Evolutionary conservation across 1,284 basidiomycete genomes (phyloP).

Genomic region (Papiliotrema nemorosa): DNA sequence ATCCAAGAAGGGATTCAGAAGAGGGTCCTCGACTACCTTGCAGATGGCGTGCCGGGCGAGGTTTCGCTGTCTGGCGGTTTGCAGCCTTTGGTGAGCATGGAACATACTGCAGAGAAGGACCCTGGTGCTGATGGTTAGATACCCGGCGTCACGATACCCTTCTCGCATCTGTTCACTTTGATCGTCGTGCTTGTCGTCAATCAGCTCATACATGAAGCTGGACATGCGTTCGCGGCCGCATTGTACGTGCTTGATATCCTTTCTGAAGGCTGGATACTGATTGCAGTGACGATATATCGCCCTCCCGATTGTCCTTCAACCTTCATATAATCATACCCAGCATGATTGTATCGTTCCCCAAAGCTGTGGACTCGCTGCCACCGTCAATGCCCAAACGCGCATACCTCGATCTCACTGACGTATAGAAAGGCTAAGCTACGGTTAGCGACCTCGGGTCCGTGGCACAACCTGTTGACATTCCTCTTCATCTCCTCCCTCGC

Average conservation of each 20-base stretch:
- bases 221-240: slow-evolving; percentile 42
- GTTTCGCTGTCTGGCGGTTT: slow-evolving; percentile 17
- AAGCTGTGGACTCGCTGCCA: slow-evolving; percentile 27
- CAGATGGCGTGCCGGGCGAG: neutral
- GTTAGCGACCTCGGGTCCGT: slow-evolving; percentile 41
- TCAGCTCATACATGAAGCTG: slow-evolving; percentile 45
- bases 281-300: slow-evolving; percentile 36
- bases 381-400: slow-evolving; percentile 12
- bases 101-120: no score
- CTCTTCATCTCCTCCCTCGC: slow-evolving; percentile 16
- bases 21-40: neutral
- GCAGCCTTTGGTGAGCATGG: slow-evolving; percentile 30
- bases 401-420: neutral
- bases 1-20: slow-evolving; percentile 1
- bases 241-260: slow-evolving; percentile 19
- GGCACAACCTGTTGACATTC: slow-evolving; percentile 42
- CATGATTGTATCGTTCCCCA: slow-evolving; percentile 38
- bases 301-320: slow-evolving; percentile 29
- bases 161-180: slow-evolving; percentile 41
- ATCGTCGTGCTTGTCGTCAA: slow-evolving; percentile 37
- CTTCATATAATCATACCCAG: slow-evolving; percentile 35
- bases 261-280: neutral
- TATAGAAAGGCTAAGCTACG: slow-evolving; percentile 33
- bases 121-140: slow-evolving; percentile 27
- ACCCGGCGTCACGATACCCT: slow-evolving; percentile 44